Conservation (phyloP, 1,284 basidiomycete genomes). For the Acaromyces ingoldii region DNA sequence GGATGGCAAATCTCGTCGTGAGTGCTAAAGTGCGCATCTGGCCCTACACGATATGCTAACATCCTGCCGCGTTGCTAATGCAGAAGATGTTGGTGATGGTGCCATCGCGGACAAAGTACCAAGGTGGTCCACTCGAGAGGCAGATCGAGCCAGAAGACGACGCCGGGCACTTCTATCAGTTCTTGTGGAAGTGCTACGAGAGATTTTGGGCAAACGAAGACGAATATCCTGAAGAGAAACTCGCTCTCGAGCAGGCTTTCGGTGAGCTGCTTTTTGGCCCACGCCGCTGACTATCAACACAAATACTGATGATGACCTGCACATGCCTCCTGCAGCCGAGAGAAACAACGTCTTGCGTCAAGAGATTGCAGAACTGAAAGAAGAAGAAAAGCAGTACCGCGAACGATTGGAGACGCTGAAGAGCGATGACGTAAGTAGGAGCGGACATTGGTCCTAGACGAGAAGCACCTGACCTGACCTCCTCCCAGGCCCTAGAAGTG, state of each 20-base stretch:
- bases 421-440: slow-evolving; percentile 15
- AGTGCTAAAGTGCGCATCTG: slow-evolving; percentile 18
- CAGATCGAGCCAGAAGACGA: slow-evolving; percentile 35
- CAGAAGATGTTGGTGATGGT: neutral
- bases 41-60: slow-evolving; percentile 13
- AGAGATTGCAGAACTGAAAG: slow-evolving; percentile 27
- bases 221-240: slow-evolving; percentile 45
- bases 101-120: slow-evolving; percentile 1
- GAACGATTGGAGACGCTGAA: slow-evolving; percentile 25
- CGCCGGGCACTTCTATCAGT: slow-evolving; percentile 43
- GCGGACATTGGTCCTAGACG: too few relatives aligned
- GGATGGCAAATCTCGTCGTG: slow-evolving; percentile 40
- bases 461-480: neutral
- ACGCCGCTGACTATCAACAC: slow-evolving; percentile 17
- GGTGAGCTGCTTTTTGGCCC: slow-evolving; percentile 6
- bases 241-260: slow-evolving; percentile 36
- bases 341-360: slow-evolving; percentile 23
- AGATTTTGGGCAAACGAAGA: slow-evolving; percentile 50
- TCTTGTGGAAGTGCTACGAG: slow-evolving; percentile 49
- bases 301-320: slow-evolving; percentile 7
- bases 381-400: slow-evolving; percentile 28
- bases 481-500: slow-evolving; percentile 30
- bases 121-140: slow-evolving; percentile 27
- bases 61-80: neutral
- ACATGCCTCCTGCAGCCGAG: neutral